Base-by-base conservation (phyloP, 805 yeast species). In the Saturnispora bothae region DNA sequence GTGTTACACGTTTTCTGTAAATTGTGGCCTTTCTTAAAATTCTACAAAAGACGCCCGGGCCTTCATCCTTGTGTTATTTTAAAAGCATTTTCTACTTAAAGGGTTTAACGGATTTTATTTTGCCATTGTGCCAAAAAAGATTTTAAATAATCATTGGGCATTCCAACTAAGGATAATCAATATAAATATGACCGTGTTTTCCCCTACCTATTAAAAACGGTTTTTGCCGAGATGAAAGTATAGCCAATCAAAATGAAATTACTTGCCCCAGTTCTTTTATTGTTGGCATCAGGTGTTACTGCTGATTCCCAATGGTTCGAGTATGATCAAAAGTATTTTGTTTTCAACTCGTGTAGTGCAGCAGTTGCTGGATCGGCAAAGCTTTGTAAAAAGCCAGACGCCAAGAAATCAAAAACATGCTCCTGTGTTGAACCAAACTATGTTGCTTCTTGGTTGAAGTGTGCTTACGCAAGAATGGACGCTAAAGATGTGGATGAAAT, bases 361-460 rank as follows among this genome's bases (percentile, higher is more conserved):
- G 57, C 48, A 3, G 15, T 53, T 5, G 49, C 49, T 25, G 38
- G 21, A 2, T 32, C 40, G 18, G 56, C 48, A 3, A 48, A 46
- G 4, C 52, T 43, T 27, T 51, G 59, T 38, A 40, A 28, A 16
- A 34, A 28, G 18, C 17, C 28, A 3, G 40, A 32, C n/a, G 17
- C 30, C 1, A 18, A 23, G 5, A 44, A 42, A 28, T 33, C 23
- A 1, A 43, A 43, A 26, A 41, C 36, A 15, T 56, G 60, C 44
- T 46, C 48, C 7, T 60, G 64, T 43, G 44, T 39, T 15, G 48
- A 33, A 16, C 33, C 33, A 15, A 41, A 57, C n/a, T 61, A 52
- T 18, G 37, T 60, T 25, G 60, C 53, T 4, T 48, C 60, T 0
- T 45, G 53, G 48, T 25, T 56, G 7, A 31, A 46, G 14, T 60